Evolutionary conservation across 176 grass and related monocot species (phyloP), one percentile per base, ranked within the genome.

Genomic region (Lolium rigidum): DNA sequence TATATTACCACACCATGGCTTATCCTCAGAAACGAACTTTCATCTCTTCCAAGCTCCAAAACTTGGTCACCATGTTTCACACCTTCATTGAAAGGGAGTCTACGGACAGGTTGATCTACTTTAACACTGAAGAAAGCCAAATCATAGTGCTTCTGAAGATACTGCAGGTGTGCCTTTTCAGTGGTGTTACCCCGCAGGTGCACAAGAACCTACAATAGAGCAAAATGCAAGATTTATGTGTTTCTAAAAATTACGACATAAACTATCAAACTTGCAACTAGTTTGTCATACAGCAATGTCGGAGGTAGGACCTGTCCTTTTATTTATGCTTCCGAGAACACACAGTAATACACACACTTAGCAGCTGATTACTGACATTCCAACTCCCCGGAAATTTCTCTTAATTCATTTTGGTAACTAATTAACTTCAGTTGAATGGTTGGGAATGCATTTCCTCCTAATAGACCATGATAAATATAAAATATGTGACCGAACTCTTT

Each of bases 81-180:
- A n/a, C 20, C 64, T 4, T 83, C 67, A 44, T 13, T 73, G 70
- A 60, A 83, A 13, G 52, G 60, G 1, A 10, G 37, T 73, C 47
- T 11, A 6, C 60, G 68, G 20, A 47, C 38, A 4, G 81, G n/a
- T 2, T 2, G 0, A 11, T 73, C 41, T 69, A 73, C 11, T 83
- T 22, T 20, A 59, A 44, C 39, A 10, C 15, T 44, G 16, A 73
- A 73, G 21, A 83, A 59, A 24, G 81, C 68, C 70, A 83, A 43
- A 46, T 83, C 43, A 38, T 83, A 83, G 43, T 83, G 81, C 54
- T 74, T 73, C 56, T 83, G 81, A 44, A 12, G 41, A 25, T 84
- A 84, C 3, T 49, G 69, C 22, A 84, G 56, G 13, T 20, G 5
- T 16, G 21, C 39, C 22, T 61, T 41, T 44, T 31, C 16, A 74